phyloP scores from a whole-genome alignment of 306 rosid species.

The Cyclanthera cordifolia region DNA sequence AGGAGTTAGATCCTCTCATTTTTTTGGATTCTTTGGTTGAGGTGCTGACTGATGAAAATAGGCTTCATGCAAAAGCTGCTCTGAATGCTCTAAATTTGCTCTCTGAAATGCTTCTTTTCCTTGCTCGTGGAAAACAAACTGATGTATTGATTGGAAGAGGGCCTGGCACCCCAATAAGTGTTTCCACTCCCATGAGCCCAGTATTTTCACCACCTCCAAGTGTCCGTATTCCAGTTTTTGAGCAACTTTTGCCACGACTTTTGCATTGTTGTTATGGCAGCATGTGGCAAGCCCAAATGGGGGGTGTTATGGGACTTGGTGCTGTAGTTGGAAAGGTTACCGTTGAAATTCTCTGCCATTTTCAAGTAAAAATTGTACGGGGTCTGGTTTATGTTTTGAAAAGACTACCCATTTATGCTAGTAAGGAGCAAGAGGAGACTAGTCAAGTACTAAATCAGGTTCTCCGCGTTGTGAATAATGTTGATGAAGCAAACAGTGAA shows the following conservation, averaged over 20 bases:
- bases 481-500: constrained; percentile 95
- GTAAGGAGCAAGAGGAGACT: constrained; percentile 98
- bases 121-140: constrained; percentile 89
- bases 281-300: constrained; percentile 97
- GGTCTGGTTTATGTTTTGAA: constrained; percentile 88
- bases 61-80: constrained; percentile 92
- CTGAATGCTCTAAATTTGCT: constrained; percentile 74
- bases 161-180: constrained; percentile 95
- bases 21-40: constrained; percentile 96
- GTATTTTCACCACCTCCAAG: constrained; percentile 97
- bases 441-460: constrained; percentile 98
- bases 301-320: constrained; percentile 97
- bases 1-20: constrained; percentile 91
- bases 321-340: constrained; percentile 98
- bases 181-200: constrained; percentile 95
- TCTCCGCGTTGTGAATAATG: constrained; percentile 96
- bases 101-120: constrained; percentile 83
- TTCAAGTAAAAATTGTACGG: constrained; percentile 86
- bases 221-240: constrained; percentile 87
- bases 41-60: constrained; percentile 86
- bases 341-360: constrained; percentile 73
- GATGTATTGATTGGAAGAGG: constrained; percentile 82
- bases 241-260: constrained; percentile 89
- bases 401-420: constrained; percentile 86
- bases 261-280: constrained; percentile 96